Evolutionary conservation across 1,284 basidiomycete species (phyloP), one percentile per base, ranked within the genome.

Genomic region (Erythrobasidium hasegawianum): DNA sequence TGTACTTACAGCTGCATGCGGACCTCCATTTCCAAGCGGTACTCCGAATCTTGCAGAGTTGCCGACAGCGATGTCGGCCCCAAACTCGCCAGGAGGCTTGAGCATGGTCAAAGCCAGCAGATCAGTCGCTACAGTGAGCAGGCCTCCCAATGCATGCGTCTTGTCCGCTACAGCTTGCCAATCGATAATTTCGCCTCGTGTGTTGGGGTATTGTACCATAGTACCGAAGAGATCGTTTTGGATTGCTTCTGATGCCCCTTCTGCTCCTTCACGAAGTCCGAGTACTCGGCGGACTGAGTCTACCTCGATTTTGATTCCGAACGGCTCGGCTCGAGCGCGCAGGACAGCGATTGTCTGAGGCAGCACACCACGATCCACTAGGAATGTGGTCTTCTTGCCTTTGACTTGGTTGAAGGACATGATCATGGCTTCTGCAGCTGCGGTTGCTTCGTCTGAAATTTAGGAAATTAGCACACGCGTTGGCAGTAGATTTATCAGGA

Each of bases 11-110:
- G 73, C 74, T 39, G 73, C 73, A 67, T 79, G 78, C 7, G 78
- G 78, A 22, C 78, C 78, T 54, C 78, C 78, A 68, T 75, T 77
- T 27, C 78, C 78, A 29, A 78, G 75, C n/a, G 77, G 77, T 2
- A 79, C 79, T 65, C 95, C 95, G 75, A 98, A 98, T 47, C 95
- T 86, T 50, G 89, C 94, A 40, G 92, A 90, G 77, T 95, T 97
- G 47, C 95, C 95, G 59, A 95, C 81, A 2, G 93, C 94, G 71
- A 98, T 87, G 78, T 98, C 95, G 39, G 93, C 94, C 56, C 95
- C 95, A 91, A 95, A 97, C 81, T 97, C 95, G 66, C 95, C 95
- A 11, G 95, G 95, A 24, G 95, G 91, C 76, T 90, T 92, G 73
- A 98, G 83, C 83, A 93, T 84, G 8, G 94, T 93, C 75, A 97